phyloP scores from a whole-genome alignment of 1,139 yeast genomes.

The Candida glucosophila region DNA sequence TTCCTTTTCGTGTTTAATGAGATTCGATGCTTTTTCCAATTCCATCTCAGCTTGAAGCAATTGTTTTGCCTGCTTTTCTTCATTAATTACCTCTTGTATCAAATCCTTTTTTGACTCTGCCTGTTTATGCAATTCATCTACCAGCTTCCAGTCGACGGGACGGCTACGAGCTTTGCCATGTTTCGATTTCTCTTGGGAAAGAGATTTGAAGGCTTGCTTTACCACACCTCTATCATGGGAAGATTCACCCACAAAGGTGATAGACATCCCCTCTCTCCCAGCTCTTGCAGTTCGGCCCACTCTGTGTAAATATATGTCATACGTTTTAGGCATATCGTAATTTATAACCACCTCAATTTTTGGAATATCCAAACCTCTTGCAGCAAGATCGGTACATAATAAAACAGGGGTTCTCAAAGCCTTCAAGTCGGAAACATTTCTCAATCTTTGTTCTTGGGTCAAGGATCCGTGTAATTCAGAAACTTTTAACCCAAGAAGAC shows the following conservation, averaged over 20 bases:
- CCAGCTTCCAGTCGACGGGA: conserved; percentile 77
- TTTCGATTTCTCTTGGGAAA: conserved; percentile 36
- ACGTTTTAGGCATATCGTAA: conserved; percentile 90
- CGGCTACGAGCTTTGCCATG: conserved; percentile 50
- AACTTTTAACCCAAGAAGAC: conserved; percentile 77
- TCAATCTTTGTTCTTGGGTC: conserved; percentile 90
- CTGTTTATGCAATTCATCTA: conserved; percentile 56
- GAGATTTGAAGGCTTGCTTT: conserved; percentile 67
- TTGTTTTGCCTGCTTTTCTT: conserved; percentile 85
- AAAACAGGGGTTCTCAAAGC: conserved; percentile 76
- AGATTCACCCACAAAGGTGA: conserved; percentile 89
- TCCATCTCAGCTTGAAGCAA: conserved; percentile 87
- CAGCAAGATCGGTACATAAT: conserved; percentile 95
- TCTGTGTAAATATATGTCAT: conserved; percentile 89
- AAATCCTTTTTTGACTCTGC: conserved; percentile 51
- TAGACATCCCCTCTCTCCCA: conserved; percentile 89
- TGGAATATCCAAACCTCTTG: conserved; percentile 98
- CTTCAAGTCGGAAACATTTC: conserved; percentile 75
- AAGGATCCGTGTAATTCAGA: conserved; percentile 93
- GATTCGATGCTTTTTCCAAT: conserved; percentile 72
- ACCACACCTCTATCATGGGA: conserved; percentile 80
- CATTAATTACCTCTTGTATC: conserved; percentile 71
- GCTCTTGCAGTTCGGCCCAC: conserved; percentile 99
- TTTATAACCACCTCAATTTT: conserved; percentile 90
- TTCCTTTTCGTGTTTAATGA: conserved; percentile 72